These are phyloP conservation scores for Macrocybe gigantea DNA, from an alignment of 768 basidiomycete species.

Conservation along the genomic window DNA sequence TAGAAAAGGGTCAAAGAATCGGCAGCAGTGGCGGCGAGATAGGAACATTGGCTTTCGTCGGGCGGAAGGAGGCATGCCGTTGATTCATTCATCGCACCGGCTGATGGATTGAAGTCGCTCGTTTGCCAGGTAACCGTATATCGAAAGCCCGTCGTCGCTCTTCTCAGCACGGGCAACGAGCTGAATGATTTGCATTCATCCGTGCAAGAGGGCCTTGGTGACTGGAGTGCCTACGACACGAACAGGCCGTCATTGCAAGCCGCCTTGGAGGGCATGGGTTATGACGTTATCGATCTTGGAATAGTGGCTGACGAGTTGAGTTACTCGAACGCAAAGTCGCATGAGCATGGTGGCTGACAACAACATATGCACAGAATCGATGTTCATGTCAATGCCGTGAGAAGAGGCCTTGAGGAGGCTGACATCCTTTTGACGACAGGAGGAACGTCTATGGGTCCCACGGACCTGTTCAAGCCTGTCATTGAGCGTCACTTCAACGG, in stretches of 20 bases:
- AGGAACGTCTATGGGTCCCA: slow-evolving; percentile 88
- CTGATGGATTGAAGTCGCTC: background rate
- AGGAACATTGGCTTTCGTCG: slow-evolving; percentile 77
- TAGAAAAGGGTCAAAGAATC: slow-evolving; percentile 58
- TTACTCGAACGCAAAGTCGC: background rate
- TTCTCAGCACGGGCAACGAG: slow-evolving; percentile 87
- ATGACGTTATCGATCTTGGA: slow-evolving; percentile 73
- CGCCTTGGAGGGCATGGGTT: slow-evolving; percentile 66
- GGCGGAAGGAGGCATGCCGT: slow-evolving; percentile 51
- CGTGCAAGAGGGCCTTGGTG: slow-evolving; percentile 28
- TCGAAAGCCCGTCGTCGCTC: slow-evolving; percentile 68
- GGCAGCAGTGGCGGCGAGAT: slow-evolving; percentile 73
- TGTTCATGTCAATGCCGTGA: slow-evolving; percentile 53
- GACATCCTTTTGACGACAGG: slow-evolving; percentile 84
- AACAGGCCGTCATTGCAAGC: slow-evolving; percentile 78
- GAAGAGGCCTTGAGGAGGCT: slow-evolving; percentile 49
- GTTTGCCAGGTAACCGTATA: slow-evolving; percentile 55
- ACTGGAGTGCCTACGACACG: slow-evolving; percentile 81
- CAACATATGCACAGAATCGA: slow-evolving; percentile 33
- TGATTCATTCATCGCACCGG: slow-evolving; percentile 6
- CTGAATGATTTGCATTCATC: slow-evolving; percentile 55
- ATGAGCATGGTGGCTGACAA: background rate
- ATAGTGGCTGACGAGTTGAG: slow-evolving; percentile 71
- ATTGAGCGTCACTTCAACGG: slow-evolving; percentile 77
- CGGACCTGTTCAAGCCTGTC: slow-evolving; percentile 82